phyloP scores from a whole-genome alignment of 176 grass and related monocot species.

The Juncus inflexus region DNA sequence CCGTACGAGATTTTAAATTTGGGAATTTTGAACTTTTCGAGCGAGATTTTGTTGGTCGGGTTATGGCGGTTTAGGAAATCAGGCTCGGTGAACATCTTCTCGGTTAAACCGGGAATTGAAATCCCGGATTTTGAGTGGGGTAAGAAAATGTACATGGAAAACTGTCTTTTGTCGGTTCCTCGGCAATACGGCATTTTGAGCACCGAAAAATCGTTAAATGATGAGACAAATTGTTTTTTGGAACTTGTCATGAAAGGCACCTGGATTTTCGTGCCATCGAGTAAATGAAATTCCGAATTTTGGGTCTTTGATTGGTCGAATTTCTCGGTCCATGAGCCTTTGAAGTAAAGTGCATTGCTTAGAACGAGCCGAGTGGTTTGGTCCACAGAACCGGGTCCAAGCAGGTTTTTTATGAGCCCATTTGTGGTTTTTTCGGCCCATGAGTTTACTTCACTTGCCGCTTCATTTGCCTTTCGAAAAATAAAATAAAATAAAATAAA shows the following conservation, averaged over 20 bases:
- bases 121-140: slow-evolving; percentile 48
- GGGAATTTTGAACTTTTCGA: slow-evolving; percentile 56
- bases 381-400: slow-evolving; percentile 45
- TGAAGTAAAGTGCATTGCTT: slow-evolving; percentile 79
- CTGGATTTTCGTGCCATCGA: slow-evolving; percentile 53
- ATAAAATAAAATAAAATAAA: neutral
- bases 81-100: slow-evolving; percentile 44
- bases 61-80: slow-evolving; percentile 50
- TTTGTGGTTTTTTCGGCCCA: slow-evolving; percentile 59
- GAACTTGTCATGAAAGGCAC: slow-evolving; percentile 60
- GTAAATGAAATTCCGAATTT: slow-evolving; percentile 44
- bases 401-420: slow-evolving; percentile 61
- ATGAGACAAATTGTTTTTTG: slow-evolving; percentile 42
- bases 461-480: slow-evolving; percentile 50
- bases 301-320: slow-evolving; percentile 56
- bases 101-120: slow-evolving; percentile 27
- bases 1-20: slow-evolving; percentile 80
- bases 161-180: slow-evolving; percentile 58
- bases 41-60: slow-evolving; percentile 37
- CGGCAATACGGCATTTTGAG: slow-evolving; percentile 65
- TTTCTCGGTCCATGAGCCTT: slow-evolving; percentile 65
- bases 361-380: slow-evolving; percentile 52
- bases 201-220: slow-evolving; percentile 44
- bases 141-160: slow-evolving; percentile 81
- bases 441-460: slow-evolving; percentile 53